phyloP scores from a whole-genome alignment of 306 rosid species.

The Lathyrus aphaca region DNA sequence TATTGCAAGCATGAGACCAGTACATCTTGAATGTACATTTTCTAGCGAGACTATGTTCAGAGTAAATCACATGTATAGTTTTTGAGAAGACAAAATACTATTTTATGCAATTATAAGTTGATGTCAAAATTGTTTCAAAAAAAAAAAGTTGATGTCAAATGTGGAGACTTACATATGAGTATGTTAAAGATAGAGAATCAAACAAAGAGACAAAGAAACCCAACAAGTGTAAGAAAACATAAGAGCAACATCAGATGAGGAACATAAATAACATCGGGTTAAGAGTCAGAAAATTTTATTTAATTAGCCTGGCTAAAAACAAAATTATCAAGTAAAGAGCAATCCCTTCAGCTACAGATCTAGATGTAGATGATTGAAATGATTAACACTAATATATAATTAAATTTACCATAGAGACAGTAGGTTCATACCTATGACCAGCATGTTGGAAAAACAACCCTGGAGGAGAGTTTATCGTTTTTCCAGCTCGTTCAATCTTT shows the following conservation, averaged over 20 bases:
- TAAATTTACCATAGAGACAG: slow-evolving; percentile 6
- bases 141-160: slow-evolving; percentile 29
- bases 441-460: slow-evolving; percentile 99
- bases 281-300: background rate
- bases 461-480: slow-evolving; percentile 62
- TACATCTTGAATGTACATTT: background rate
- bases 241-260: background rate
- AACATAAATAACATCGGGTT: slow-evolving; percentile 11
- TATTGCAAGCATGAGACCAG: slow-evolving; percentile 8
- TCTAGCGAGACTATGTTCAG: slow-evolving; percentile 5
- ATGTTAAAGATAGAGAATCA: slow-evolving; percentile 17
- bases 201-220: background rate
- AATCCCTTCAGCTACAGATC: slow-evolving; percentile 9
- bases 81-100: background rate
- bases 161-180: slow-evolving; percentile 12
- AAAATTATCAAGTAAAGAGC: slow-evolving; percentile 9
- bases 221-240: slow-evolving; percentile 1
- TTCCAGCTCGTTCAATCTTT: slow-evolving; percentile 74
- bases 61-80: background rate
- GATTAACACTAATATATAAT: background rate
- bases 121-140: too few relatives aligned
- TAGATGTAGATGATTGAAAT: slow-evolving; percentile 21
- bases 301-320: background rate
- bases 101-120: slow-evolving; percentile 14
- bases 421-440: slow-evolving; percentile 82